Evolutionary conservation across 2,329 filamentous ascomycete genomes (phyloP), one percentile per base, ranked within the genome.

Genomic region (Colletotrichum australisinense): DNA sequence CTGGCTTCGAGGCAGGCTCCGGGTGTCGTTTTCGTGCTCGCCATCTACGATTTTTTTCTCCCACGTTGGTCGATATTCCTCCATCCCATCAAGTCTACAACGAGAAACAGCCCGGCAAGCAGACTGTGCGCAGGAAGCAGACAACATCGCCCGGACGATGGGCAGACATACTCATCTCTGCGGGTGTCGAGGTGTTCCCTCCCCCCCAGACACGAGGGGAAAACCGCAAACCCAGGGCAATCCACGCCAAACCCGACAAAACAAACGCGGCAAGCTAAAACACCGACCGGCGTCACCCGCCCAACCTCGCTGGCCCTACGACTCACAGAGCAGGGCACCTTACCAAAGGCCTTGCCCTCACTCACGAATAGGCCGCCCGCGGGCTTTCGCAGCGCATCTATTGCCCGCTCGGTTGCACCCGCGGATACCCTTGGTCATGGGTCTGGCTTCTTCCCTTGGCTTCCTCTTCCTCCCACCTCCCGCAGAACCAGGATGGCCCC

Each of bases 251-350:
- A 24, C 59, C 4, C 55, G 22, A 22, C 30, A 59, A 35, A 24
- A 66, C 28, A 19, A 53, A 42, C 24, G 38, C 24, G 26, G n/a
- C 26, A 56, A 42, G 68, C 68, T 67, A 58, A 69, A 63, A 72
- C 65, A 69, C 64, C 30, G 16, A 26, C 22, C 65, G 52, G 30
- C 64, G 38, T 22, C 35, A 38, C 38, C 67, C 30, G 19, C 19
- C 22, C 42, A n/a, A n/a, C 52, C 52, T 49, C 38, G 19, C 53
- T 12, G 26, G 22, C 24, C 22, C 32, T n/a, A 22, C 64, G 26
- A 56, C 19, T 26, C 24, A 14, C 14, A n/a, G 42, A 19, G 19
- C 42, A 49, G 42, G 42, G 38, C 38, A 12, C 38, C 38, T 19
- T 42, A 42, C 38, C 38, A 1, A 42, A 35, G 32, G 32, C 32